Percentiles rank a stretch among this genome's conserved stretches.
phyloP scores from a whole-genome alignment of 140 eudicot genomes.

The Cichorium intybus region DNA sequence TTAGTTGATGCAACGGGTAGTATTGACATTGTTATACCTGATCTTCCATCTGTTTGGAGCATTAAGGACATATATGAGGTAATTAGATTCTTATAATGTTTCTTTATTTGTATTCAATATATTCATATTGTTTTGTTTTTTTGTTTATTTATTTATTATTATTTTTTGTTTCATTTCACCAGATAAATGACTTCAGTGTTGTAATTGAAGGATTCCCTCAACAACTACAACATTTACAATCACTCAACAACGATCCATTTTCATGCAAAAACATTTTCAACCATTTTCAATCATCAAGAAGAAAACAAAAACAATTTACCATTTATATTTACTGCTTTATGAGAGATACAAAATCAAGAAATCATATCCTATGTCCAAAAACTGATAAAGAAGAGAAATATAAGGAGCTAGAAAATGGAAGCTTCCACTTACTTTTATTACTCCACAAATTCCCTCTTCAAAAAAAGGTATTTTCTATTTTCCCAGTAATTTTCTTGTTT shows the following conservation, averaged over 20 bases:
- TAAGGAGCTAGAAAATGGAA: conserved; percentile 55
- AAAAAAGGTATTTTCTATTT: conserved; percentile 48
- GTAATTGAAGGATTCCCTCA: conserved; percentile 58
- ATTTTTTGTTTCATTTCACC: conserved; percentile 16
- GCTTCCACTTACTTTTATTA: conserved; percentile 59
- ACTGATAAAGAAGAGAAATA: conserved; percentile 22
- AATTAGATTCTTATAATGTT: background rate
- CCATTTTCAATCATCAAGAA: conserved; percentile 23
- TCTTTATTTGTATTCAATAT: conserved; percentile 1
- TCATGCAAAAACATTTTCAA: conserved; percentile 60
- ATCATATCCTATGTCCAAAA: conserved; percentile 23
- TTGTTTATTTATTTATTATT: background rate
- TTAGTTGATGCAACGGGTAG: conserved; percentile 79
- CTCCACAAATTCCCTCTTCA: conserved; percentile 66
- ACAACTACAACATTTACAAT: conserved; percentile 24
- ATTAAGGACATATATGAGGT: conserved; percentile 63
- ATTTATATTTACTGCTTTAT: conserved; percentile 38
- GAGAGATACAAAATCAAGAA: conserved; percentile 33
- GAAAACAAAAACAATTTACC: conserved; percentile 33
- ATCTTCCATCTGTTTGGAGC: conserved; percentile 70
- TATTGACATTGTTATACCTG: conserved; percentile 59
- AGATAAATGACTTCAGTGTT: conserved; percentile 61
- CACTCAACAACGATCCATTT: conserved; percentile 41
- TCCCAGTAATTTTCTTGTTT: background rate
- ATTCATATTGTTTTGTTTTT: conserved; percentile 2